phyloP scores from a whole-genome alignment of 805 yeast genomes.

The Lachancea nothofagi region DNA sequence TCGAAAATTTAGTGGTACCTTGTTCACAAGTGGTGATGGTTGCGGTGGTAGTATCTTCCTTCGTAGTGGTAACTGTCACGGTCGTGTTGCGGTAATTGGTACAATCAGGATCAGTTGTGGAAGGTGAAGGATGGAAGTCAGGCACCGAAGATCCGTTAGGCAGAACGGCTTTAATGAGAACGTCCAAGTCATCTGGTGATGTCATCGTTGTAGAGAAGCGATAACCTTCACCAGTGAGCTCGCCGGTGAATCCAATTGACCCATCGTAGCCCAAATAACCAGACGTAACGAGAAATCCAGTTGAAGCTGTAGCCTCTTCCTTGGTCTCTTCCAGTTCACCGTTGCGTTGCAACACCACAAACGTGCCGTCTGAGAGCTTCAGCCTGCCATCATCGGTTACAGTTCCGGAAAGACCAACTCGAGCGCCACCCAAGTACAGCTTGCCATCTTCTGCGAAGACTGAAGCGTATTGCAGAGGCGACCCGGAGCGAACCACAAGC shows the following conservation, averaged over 20 bases:
- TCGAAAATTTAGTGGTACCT: not conserved
- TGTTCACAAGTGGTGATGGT: constrained; percentile 4
- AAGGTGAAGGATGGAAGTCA: constrained; percentile 15
- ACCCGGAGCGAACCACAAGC: constrained; percentile 35
- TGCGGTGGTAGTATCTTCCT: constrained; percentile 3
- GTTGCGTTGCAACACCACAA: constrained; percentile 25
- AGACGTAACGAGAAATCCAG: constrained; percentile 37
- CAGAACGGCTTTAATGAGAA: constrained; percentile 17
- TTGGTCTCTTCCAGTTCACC: constrained; percentile 15
- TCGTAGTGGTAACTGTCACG: constrained; percentile 2
- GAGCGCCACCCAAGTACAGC: constrained; percentile 17
- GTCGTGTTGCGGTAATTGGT: constrained; percentile 5
- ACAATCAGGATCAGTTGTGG: not conserved
- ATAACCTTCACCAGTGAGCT: constrained; percentile 30
- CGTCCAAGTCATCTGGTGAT: constrained; percentile 21
- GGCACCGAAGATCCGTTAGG: constrained; percentile 17
- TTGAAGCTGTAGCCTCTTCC: constrained; percentile 21
- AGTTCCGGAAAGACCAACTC: constrained; percentile 14
- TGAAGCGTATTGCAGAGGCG: constrained; percentile 31
- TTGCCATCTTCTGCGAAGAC: constrained; percentile 20
- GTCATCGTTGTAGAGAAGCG: constrained; percentile 22
- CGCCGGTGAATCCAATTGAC: constrained; percentile 36
- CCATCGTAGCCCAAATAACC: constrained; percentile 37
- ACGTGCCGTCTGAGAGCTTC: constrained; percentile 28
- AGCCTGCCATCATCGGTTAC: constrained; percentile 34